Evolutionary conservation across 2,329 filamentous ascomycete species (phyloP).

Genomic region (Talaromyces marneffei): DNA sequence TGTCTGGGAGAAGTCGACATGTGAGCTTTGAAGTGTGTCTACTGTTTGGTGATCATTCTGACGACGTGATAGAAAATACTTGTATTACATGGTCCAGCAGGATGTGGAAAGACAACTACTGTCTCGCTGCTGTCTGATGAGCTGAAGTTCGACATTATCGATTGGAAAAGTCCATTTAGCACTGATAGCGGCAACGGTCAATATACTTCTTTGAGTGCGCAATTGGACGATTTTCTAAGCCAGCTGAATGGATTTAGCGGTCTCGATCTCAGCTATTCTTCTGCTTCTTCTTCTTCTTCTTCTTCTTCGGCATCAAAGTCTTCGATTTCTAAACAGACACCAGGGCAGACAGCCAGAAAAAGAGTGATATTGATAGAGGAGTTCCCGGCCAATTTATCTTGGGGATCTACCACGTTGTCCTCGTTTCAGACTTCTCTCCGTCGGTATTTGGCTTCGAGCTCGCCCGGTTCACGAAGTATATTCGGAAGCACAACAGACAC

Average conservation of each 20-base stretch:
- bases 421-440: slow-evolving; percentile 71
- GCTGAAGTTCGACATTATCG: slow-evolving; percentile 70
- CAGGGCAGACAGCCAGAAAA: slow-evolving; percentile 24
- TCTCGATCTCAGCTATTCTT: slow-evolving; percentile 46
- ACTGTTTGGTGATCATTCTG: not conserved
- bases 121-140: slow-evolving; percentile 69
- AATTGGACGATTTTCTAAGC: slow-evolving; percentile 89
- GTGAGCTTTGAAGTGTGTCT: slow-evolving; percentile 23
- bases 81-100: slow-evolving; percentile 82
- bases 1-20: slow-evolving; percentile 49
- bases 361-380: slow-evolving; percentile 71
- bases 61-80: slow-evolving; percentile 60
- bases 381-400: slow-evolving; percentile 69
- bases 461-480: slow-evolving; percentile 14
- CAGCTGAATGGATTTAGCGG: slow-evolving; percentile 74
- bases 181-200: slow-evolving; percentile 55
- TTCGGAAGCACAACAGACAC: slow-evolving; percentile 30
- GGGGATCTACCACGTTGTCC: slow-evolving; percentile 57
- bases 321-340: not conserved
- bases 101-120: slow-evolving; percentile 88
- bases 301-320: slow-evolving; percentile 1
- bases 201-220: slow-evolving; percentile 64
- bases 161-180: slow-evolving; percentile 81
- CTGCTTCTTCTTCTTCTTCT: too few species aligned
- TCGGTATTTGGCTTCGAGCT: slow-evolving; percentile 64